A percentile compares a stretch with the other conserved stretches of the same genome.
Evolutionary conservation across 2,329 filamentous ascomycete genomes (phyloP).

Genomic region (Alternaria metachromatica): DNA sequence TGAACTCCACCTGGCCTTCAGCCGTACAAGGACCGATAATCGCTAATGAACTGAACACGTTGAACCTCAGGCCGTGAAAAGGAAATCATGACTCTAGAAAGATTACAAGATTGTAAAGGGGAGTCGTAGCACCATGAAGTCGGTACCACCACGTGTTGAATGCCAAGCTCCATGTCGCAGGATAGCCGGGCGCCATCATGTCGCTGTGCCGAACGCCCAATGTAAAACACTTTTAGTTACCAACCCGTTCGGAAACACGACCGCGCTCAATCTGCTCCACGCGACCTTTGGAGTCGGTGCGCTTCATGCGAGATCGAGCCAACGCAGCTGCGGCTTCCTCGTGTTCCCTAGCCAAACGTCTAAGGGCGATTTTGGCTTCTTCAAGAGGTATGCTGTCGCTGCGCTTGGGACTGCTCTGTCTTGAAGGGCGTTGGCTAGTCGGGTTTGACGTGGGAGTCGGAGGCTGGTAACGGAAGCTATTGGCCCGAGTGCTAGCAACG

Average conservation of each 20-base stretch:
- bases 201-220: background rate
- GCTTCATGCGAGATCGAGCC: constrained; percentile 13
- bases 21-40: background rate
- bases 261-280: constrained; percentile 29
- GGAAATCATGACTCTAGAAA: background rate
- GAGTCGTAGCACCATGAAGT: background rate
- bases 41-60: background rate
- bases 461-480: constrained; percentile 32
- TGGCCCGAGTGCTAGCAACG: constrained; percentile 35
- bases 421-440: constrained; percentile 30
- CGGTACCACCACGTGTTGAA: background rate
- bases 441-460: constrained; percentile 29
- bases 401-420: constrained; percentile 35
- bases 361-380: constrained; percentile 35
- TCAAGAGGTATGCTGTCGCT: constrained; percentile 40
- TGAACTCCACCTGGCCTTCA: background rate
- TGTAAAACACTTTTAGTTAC: constrained; percentile 13
- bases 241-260: constrained; percentile 21
- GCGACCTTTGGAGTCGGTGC: constrained; percentile 17
- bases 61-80: background rate
- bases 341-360: constrained; percentile 37
- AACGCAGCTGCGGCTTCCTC: constrained; percentile 30
- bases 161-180: background rate
- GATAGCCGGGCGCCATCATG: background rate
- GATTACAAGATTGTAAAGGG: background rate